Percentiles rank a stretch among this genome's conserved stretches.
Evolutionary conservation across 2,329 filamentous ascomycete genomes (phyloP).

Genomic region (Beauveria caledonica): DNA sequence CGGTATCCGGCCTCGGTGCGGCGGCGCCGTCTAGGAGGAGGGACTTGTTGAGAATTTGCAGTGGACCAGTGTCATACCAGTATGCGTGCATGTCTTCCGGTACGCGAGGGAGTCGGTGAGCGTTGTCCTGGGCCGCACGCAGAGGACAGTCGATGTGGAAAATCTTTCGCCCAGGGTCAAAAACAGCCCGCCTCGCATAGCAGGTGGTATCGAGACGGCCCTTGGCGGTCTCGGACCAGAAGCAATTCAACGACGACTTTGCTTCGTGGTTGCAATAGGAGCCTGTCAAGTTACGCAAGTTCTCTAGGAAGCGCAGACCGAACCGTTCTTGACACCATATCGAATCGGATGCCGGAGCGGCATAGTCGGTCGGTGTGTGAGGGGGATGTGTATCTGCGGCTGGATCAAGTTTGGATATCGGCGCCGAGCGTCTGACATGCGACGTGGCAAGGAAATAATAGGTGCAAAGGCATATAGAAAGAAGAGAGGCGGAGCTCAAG

Average conservation of each 20-base stretch:
- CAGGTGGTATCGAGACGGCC: constrained; percentile 10
- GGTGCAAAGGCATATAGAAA: background rate
- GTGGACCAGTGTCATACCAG: constrained; percentile 25
- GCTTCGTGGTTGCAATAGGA: constrained; percentile 18
- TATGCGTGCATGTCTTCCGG: constrained; percentile 17
- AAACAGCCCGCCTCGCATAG: constrained; percentile 2
- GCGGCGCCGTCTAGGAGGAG: constrained; percentile 3
- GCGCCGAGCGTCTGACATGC: background rate
- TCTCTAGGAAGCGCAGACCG: constrained; percentile 17
- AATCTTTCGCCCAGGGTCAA: background rate
- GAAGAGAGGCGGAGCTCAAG: background rate
- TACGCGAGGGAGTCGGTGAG: background rate
- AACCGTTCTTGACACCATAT: constrained; percentile 12
- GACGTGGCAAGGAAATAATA: background rate
- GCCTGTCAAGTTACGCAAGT: constrained; percentile 17
- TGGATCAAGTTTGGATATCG: background rate
- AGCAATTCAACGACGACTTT: constrained; percentile 16
- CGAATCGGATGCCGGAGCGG: background rate
- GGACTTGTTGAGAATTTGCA: constrained; percentile 16
- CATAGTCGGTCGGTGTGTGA: background rate
- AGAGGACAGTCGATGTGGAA: constrained; percentile 8
- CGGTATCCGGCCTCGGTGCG: background rate
- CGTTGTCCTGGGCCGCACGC: background rate
- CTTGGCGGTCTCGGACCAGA: constrained; percentile 2
- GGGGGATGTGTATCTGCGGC: background rate